Percentiles rank a stretch among this genome's conserved stretches.
These are phyloP conservation scores for Saccharomyces hybrid DNA, from an alignment of 1,139 yeast species.

Conservation along the genomic window DNA sequence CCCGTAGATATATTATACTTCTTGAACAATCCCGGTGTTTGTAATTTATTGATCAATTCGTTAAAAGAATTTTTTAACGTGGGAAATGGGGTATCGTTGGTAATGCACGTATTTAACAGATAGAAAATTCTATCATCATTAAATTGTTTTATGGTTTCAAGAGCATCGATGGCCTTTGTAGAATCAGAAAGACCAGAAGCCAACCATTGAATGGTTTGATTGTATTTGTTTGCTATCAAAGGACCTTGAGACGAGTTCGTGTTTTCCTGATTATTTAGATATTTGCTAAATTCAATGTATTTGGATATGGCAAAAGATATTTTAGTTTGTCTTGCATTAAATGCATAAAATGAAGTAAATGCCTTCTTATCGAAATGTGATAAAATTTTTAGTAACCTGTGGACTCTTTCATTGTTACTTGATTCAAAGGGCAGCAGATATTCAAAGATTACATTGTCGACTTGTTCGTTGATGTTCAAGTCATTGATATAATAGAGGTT, in stretches of 20 bases:
- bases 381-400: slow-evolving; percentile 46
- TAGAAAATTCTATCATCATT: slow-evolving; percentile 53
- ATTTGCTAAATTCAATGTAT: slow-evolving; percentile 34
- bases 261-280: slow-evolving; percentile 22
- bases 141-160: slow-evolving; percentile 45
- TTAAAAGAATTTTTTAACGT: slow-evolving; percentile 54
- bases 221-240: slow-evolving; percentile 34
- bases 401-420: slow-evolving; percentile 44
- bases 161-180: slow-evolving; percentile 40
- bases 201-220: slow-evolving; percentile 60
- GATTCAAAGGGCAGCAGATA: slow-evolving; percentile 48
- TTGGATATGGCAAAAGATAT: slow-evolving; percentile 36
- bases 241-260: slow-evolving; percentile 22
- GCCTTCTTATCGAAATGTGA: slow-evolving; percentile 50
- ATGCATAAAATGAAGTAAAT: slow-evolving; percentile 57
- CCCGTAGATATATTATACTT: slow-evolving; percentile 35
- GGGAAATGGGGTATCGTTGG: slow-evolving; percentile 53
- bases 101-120: slow-evolving; percentile 47
- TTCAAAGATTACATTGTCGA: slow-evolving; percentile 57
- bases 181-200: slow-evolving; percentile 50
- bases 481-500: slow-evolving; percentile 73
- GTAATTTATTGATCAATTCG: slow-evolving; percentile 50
- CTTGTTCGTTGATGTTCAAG: slow-evolving; percentile 54
- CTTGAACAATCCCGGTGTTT: slow-evolving; percentile 44
- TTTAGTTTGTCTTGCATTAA: slow-evolving; percentile 61